phyloP scores from a whole-genome alignment of 2,329 filamentous ascomycete species.

The Curvularia sp. region DNA sequence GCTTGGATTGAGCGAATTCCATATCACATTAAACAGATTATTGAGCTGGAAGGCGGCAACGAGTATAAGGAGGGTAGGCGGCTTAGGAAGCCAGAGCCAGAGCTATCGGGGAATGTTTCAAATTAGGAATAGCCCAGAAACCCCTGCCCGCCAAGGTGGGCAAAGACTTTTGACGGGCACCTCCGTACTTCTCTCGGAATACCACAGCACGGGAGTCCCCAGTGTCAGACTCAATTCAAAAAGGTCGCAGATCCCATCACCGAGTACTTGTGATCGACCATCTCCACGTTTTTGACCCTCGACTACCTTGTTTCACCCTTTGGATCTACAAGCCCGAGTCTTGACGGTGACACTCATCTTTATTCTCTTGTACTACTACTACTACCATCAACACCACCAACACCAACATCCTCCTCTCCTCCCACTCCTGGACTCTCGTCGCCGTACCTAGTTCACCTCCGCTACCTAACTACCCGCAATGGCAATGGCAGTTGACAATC shows the following conservation, averaged over 20 bases:
- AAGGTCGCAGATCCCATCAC: constrained; percentile 60
- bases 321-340: constrained; percentile 32
- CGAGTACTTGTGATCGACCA: constrained; percentile 55
- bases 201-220: constrained; percentile 44
- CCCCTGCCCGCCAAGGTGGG: no score
- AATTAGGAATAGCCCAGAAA: no score
- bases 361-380: constrained; percentile 33
- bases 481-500: constrained; percentile 94
- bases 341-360: constrained; percentile 38
- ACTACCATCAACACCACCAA: background rate
- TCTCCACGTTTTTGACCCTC: constrained; percentile 57
- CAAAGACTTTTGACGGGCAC: background rate
- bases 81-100: no score
- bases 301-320: constrained; percentile 47
- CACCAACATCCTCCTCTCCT: background rate
- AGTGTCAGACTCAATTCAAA: constrained; percentile 51
- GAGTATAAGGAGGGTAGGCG: no score
- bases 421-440: constrained; percentile 15
- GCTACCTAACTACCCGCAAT: constrained; percentile 57
- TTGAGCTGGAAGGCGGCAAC: no score
- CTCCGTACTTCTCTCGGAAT: constrained; percentile 37
- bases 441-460: constrained; percentile 14
- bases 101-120: no score
- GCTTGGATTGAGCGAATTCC: no score
- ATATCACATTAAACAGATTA: no score